Conservation (phyloP, 108 stramenopile species). For the Craspedostauros australis region DNA sequence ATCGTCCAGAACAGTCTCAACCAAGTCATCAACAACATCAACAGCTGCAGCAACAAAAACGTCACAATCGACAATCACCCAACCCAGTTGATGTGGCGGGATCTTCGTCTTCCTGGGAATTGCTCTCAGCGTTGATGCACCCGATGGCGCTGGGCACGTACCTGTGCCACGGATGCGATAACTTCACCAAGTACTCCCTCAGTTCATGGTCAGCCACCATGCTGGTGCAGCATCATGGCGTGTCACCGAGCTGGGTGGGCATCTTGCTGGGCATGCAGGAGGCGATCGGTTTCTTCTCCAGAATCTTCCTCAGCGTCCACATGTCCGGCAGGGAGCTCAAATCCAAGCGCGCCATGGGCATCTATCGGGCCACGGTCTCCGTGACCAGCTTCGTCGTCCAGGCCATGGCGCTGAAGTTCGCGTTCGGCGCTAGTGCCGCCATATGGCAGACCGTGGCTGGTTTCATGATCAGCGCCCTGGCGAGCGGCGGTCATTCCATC, state of each 20-base stretch:
- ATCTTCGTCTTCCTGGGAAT: too few species aligned
- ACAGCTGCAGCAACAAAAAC: too few species aligned
- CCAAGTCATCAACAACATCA: too few species aligned
- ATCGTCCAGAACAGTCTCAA: too few species aligned
- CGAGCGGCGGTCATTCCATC: conserved; percentile 19
- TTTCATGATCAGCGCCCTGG: conserved; percentile 6
- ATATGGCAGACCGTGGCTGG: not conserved
- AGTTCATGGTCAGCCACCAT: conserved; percentile 26
- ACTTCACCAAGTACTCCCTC: conserved; percentile 22
- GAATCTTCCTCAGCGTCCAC: too few species aligned
- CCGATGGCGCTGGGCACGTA: conserved; percentile 6
- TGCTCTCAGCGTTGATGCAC: not conserved
- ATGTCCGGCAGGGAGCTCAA: not conserved
- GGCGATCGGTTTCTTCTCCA: conserved; percentile 16
- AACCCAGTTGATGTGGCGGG: too few species aligned
- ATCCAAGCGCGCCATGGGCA: not conserved
- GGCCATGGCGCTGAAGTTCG: not conserved
- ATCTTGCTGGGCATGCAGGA: conserved; percentile 17
- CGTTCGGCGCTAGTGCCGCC: conserved; percentile 3
- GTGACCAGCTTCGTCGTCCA: conserved; percentile 10
- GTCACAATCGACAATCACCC: too few species aligned
- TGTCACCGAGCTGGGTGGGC: conserved; percentile 9
- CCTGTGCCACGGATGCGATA: conserved; percentile 17
- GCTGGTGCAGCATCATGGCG: conserved; percentile 10
- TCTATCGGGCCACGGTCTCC: conserved; percentile 5